Percentiles rank a stretch among this genome's conserved stretches.
Evolutionary conservation across 352 stramenopile genomes (phyloP).

Genomic region (Phytophthora sp.): DNA sequence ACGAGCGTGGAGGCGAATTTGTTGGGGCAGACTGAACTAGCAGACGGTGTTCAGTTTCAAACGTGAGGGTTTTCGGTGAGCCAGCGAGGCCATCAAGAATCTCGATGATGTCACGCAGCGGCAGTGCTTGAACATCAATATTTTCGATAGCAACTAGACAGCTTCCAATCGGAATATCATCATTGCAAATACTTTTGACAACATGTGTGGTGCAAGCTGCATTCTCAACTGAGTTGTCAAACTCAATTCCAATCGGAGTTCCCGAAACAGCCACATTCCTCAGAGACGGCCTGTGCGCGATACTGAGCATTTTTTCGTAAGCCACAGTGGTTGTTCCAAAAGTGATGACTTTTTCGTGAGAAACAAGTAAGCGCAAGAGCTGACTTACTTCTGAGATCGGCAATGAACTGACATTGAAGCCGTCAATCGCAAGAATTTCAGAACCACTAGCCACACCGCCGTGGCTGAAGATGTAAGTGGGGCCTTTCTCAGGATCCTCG

Average conservation of each 20-base stretch:
- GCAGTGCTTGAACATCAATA: conserved; percentile 46
- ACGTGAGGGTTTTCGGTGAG: conserved; percentile 36
- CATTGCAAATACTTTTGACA: conserved; percentile 9
- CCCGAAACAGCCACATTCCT: conserved; percentile 24
- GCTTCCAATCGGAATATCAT: conserved; percentile 45
- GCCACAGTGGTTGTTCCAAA: conserved; percentile 52
- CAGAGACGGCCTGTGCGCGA: conserved; percentile 6
- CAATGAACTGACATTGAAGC: conserved; percentile 46
- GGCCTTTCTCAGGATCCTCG: conserved; percentile 31
- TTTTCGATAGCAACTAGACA: conserved; percentile 55
- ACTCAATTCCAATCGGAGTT: conserved; percentile 39
- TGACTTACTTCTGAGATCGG: conserved; percentile 42
- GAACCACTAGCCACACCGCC: conserved; percentile 55
- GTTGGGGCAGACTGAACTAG: not conserved
- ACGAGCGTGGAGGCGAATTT: not conserved
- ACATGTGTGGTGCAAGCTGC: not conserved
- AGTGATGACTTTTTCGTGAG: conserved; percentile 60
- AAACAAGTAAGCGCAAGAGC: conserved; percentile 40
- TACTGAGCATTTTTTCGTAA: conserved; percentile 43
- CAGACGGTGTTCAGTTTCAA: conserved; percentile 31
- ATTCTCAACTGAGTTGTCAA: conserved; percentile 32
- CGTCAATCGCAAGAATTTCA: conserved; percentile 57
- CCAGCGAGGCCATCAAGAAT: conserved; percentile 41
- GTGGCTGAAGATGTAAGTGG: conserved; percentile 48
- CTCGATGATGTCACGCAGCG: conserved; percentile 37